Conservation (phyloP, 2,329 filamentous ascomycete species). For the Ramichloridium luteum region DNA sequence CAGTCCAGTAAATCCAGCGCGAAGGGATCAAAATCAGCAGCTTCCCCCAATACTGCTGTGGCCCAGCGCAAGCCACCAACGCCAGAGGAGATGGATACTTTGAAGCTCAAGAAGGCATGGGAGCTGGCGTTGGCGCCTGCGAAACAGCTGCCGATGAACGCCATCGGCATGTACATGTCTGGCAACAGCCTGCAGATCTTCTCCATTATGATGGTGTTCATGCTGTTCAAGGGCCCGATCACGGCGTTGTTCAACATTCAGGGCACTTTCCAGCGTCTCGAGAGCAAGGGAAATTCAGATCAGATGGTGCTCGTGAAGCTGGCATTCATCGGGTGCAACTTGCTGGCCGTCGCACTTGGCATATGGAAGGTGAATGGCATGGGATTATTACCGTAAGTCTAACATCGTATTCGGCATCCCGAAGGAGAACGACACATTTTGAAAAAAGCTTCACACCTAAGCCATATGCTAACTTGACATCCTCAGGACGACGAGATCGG, state of each 20-base stretch:
- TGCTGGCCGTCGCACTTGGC: conserved; percentile 70
- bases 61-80: conserved; percentile 54
- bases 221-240: conserved; percentile 95
- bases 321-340: conserved; percentile 77
- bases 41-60: conserved; percentile 17
- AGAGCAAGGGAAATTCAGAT: conserved; percentile 62
- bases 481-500: conserved; percentile 75
- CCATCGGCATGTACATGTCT: conserved; percentile 99
- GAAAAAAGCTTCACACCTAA: no score
- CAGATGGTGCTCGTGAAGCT: conserved; percentile 74
- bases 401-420: no score
- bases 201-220: conserved; percentile 99
- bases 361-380: conserved; percentile 96
- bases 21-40: no score
- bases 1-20: conserved; percentile 12
- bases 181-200: conserved; percentile 98
- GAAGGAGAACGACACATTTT: no score
- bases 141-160: conserved; percentile 94
- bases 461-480: conserved; percentile 15
- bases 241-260: conserved; percentile 73
- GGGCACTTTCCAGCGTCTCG: conserved; percentile 79
- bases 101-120: conserved; percentile 99
- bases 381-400: conserved; percentile 76
- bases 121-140: conserved; percentile 87
- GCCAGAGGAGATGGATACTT: conserved; percentile 76